Base-by-base conservation (phyloP, 2,329 filamentous ascomycete genomes). In the Chrysosphaeria jannelii region DNA sequence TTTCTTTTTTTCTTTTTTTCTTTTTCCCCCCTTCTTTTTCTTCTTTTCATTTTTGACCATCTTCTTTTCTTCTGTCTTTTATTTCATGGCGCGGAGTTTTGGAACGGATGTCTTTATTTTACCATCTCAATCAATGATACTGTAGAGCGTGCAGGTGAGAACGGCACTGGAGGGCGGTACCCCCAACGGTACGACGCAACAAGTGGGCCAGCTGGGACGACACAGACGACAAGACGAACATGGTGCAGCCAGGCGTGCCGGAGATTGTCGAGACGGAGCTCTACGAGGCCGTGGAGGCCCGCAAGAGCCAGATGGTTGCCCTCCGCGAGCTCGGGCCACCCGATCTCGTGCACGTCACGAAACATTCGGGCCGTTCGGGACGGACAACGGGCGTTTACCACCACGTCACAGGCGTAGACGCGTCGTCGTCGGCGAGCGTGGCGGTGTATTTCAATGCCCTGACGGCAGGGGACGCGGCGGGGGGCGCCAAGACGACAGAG, bases 381-480 rank as follows among this genome's bases (percentile, higher is more conserved):
- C 52, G 16, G 50, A 45, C 23, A 64, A 58, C 38, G 30, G 85
- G 85, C 28, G 68, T 91, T 26, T 97, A 97, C 42, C 85, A 97
- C 44, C 85, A 97, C 64, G 79, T 91, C 35, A 90, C 78, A 19
- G 85, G 85, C 29, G 68, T 91, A 39, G 85, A 97, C 47, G 85
- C 85, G 23, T 97, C 85, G 3, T 93, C 85, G 5, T 93, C 85
- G 7, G 85, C 85, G 28, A 93, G 81, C 47, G 51, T 97, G 28
- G 85, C 85, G 19, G 85, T 85, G 35, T 97, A 97, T 46, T 89
- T 97, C 48, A 97, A 93, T 46, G 93, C 81, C 19, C 56, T 97
- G 29, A 91, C 79, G 21, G 88, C 91, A 47, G 70, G 70, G 32
- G 72, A 81, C 25, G 76, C 74, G 40, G 55, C 69, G 8, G 56